Conservation (phyloP, 1,284 basidiomycete genomes). For the Cryptococcus amylolentus region DNA sequence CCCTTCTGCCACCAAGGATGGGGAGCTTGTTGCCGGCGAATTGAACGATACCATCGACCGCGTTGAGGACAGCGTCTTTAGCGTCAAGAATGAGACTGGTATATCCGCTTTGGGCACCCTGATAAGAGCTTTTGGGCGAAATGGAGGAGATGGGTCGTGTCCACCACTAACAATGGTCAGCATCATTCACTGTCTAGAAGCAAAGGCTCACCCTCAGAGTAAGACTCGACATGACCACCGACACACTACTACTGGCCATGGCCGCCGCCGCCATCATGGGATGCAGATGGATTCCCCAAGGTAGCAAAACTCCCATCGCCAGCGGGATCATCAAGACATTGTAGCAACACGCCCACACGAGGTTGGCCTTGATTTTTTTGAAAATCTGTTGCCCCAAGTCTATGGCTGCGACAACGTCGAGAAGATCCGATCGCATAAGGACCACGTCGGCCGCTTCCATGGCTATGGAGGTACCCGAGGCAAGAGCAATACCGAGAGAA, state of each 20-base stretch:
- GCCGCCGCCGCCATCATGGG: conserved; percentile 97
- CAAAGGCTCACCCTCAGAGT: conserved; percentile 59
- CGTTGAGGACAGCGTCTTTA: conserved; percentile 9
- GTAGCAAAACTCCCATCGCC: conserved; percentile 94
- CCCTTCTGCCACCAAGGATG: conserved; percentile 11
- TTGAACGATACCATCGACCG: conserved; percentile 13
- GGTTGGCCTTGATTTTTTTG: conserved; percentile 74
- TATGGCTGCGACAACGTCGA: conserved; percentile 94
- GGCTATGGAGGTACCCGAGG: conserved; percentile 92
- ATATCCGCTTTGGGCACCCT: conserved; percentile 34
- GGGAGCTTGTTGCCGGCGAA: conserved; percentile 21
- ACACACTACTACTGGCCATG: conserved; percentile 97
- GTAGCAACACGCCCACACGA: conserved; percentile 90
- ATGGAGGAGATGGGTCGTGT: conserved; percentile 65
- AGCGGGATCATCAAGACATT: conserved; percentile 94
- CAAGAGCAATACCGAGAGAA: conserved; percentile 91
- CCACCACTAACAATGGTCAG: conserved; percentile 60
- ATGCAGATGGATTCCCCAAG: conserved; percentile 86
- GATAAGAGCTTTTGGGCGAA: conserved; percentile 59
- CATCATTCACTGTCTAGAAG: background rate
- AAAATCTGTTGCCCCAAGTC: conserved; percentile 88
- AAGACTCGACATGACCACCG: conserved; percentile 86
- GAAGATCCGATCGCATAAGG: conserved; percentile 90
- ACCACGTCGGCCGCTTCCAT: conserved; percentile 98
- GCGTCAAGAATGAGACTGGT: conserved; percentile 20